Base-by-base conservation (phyloP, 768 basidiomycete genomes). In the Chiua virens region DNA sequence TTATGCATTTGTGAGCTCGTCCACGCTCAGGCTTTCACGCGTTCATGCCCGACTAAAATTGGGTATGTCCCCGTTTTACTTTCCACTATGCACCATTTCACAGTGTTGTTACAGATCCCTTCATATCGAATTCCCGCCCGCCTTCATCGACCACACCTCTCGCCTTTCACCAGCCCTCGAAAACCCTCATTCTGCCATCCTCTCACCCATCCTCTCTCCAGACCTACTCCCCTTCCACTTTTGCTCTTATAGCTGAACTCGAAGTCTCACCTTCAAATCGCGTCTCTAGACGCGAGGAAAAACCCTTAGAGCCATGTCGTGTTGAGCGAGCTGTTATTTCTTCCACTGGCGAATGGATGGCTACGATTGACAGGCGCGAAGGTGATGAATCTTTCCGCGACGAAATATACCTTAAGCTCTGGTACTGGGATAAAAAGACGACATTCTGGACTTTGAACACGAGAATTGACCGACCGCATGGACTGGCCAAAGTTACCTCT, bases 151-250 rank as follows among this genome's bases (percentile, higher is more conserved):
- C 71, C 8, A 72, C 78, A 20, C 94, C 92, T 14, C 79, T 97
- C 23, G 86, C 89, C 7, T 75, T 89, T 38, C 95, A 98, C 67
- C 71, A 77, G 3, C 71, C 73, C 6, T 86, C 92, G 5, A 80
- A 85, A 27, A 83, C 90, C 6, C 74, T 98, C 53, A 78, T 98
- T 57, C 78, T 98, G 15, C 92, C 93, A 0, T 93, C 96, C 3
- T 95, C 94, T 0, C 95, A 99, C 63, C 89, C 93, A 0, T 94
- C 95, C 3, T 91, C 93, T n/a, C 75, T 99, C 36, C 96, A 98
- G 73, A 83, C 88, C 22, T 95, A 89, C 72, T 87, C 91, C 17
- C 88, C 88, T 2, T 68, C 77, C 8, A 78, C 81, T 3, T 86
- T 86, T 25, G 79, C 81, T 37, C 76, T 93, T 1, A 63, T 92